Conservation (phyloP, 208 protist species). For the Naegleria lovaniensis region DNA sequence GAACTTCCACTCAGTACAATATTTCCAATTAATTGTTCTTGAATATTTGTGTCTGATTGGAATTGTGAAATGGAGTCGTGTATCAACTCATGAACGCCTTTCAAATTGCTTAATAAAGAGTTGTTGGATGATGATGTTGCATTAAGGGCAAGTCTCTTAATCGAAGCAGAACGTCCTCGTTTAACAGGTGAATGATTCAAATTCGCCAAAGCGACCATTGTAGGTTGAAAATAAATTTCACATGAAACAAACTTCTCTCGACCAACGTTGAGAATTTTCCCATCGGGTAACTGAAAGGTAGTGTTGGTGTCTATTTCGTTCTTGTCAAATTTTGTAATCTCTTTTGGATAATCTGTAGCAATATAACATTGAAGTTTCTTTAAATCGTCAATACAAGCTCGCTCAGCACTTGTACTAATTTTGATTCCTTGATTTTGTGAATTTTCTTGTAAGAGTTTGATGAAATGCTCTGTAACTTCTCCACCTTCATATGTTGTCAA, state of each 20-base stretch:
- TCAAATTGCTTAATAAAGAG: neutral
- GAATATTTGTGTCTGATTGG: neutral
- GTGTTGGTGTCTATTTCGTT: neutral
- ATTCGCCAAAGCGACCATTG: constrained; percentile 41
- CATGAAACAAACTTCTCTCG: constrained; percentile 81
- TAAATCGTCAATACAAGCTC: constrained; percentile 36
- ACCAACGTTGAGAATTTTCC: constrained; percentile 71
- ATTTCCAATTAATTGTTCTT: constrained; percentile 68
- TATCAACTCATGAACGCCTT: neutral
- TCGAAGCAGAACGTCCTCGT: neutral
- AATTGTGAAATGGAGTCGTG: neutral
- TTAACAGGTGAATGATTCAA: neutral
- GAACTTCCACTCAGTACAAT: constrained; percentile 87
- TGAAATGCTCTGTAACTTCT: constrained; percentile 87
- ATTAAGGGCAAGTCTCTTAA: neutral
- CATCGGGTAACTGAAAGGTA: constrained; percentile 46
- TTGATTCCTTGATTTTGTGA: neutral
- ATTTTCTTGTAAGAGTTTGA: constrained; percentile 50
- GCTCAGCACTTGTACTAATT: constrained; percentile 52
- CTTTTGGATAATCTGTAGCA: constrained; percentile 54
- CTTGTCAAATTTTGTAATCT: neutral
- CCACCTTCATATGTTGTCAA: constrained; percentile 53
- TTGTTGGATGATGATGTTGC: neutral
- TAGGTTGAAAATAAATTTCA: constrained; percentile 92
- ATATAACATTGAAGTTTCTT: constrained; percentile 56